phyloP scores from a whole-genome alignment of 2,329 filamentous ascomycete genomes.

The Achaetomium macrosporum region DNA sequence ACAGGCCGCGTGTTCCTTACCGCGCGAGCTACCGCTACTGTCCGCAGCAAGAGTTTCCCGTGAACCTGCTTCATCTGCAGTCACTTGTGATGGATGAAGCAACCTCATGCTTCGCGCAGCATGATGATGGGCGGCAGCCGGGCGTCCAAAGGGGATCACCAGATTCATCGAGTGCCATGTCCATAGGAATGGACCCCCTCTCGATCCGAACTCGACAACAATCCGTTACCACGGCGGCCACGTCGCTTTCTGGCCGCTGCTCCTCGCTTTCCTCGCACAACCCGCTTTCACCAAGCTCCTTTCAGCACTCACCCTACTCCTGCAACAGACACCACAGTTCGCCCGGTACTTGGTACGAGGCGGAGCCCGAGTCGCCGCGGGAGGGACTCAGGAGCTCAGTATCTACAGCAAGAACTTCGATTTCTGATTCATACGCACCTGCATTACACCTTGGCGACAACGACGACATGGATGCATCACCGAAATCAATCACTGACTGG shows the following conservation, averaged over 20 bases:
- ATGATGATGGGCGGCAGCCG: slow-evolving; percentile 1
- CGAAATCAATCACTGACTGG: neutral
- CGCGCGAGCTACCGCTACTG: slow-evolving; percentile 1
- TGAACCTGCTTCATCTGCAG: neutral
- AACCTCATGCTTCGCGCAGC: neutral
- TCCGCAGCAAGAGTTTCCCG: neutral
- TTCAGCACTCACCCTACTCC: slow-evolving; percentile 7
- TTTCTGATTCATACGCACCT: slow-evolving; percentile 6
- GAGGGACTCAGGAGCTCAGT: neutral
- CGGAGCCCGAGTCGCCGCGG: slow-evolving; percentile 11
- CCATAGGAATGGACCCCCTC: slow-evolving; percentile 31
- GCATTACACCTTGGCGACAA: neutral
- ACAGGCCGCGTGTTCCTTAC: slow-evolving; percentile 1
- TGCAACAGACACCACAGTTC: slow-evolving; percentile 3
- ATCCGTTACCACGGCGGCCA: slow-evolving; percentile 37
- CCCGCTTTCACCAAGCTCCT: slow-evolving; percentile 11
- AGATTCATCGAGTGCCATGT: slow-evolving; percentile 33
- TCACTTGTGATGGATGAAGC: slow-evolving; percentile 1
- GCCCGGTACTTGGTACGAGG: slow-evolving; percentile 22
- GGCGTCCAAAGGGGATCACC: slow-evolving; percentile 6
- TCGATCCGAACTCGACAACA: slow-evolving; percentile 31
- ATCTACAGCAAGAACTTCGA: slow-evolving; percentile 2
- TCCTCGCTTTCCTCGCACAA: slow-evolving; percentile 26
- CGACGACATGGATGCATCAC: neutral
- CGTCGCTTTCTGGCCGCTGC: slow-evolving; percentile 34